Evolutionary conservation across 1,284 basidiomycete species (phyloP), one percentile per base, ranked within the genome.

Genomic region (Ceratobasidium theobromae): DNA sequence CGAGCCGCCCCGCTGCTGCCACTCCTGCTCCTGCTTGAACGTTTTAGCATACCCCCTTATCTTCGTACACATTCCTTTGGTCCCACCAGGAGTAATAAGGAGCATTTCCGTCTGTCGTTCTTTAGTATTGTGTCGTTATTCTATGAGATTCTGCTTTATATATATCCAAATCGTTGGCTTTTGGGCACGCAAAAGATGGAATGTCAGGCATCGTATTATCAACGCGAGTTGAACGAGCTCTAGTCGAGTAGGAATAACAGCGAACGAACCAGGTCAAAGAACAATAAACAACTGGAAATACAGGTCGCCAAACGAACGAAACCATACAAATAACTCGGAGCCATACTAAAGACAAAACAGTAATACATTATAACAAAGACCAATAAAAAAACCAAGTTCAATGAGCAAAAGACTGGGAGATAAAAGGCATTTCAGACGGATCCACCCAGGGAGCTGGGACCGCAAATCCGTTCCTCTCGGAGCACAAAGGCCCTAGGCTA

Each of bases 221-320:
- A 35, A 43, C 32, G 52, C 52, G 43, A 45, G 60, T 64, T 40
- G 33, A 64, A 53, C 58, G 18, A n/a, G 54, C 32, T 38, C 62
- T 52, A 65, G 41, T 30, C 4, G 16, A 38, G 52, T 46, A 53
- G 21, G 30, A 48, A 54, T n/a, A 46, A 30, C 27, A 65, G 54
- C 18, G 62, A 65, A 18, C 41, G 62, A 53, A 28, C 28, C 45
- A 46, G 28, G 35, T 25, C 38, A 46, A 14, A 53, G 16, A 54
- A 48, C 40, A 65, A 65, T 54, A 45, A 65, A 65, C 60, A 21
- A 52, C 46, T 64, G 49, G 52, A 54, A 52, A 52, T 65, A 65
- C 62, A 65, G 33, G 38, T 28, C 38, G 33, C 38, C 51, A 28
- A 65, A 65, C 43, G 38, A 18, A 23, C 16, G 46, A 49, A 62